Percentiles rank a stretch among this genome's conserved stretches.
phyloP scores from a whole-genome alignment of 2,329 filamentous ascomycete genomes.

The Alternaria triticina region DNA sequence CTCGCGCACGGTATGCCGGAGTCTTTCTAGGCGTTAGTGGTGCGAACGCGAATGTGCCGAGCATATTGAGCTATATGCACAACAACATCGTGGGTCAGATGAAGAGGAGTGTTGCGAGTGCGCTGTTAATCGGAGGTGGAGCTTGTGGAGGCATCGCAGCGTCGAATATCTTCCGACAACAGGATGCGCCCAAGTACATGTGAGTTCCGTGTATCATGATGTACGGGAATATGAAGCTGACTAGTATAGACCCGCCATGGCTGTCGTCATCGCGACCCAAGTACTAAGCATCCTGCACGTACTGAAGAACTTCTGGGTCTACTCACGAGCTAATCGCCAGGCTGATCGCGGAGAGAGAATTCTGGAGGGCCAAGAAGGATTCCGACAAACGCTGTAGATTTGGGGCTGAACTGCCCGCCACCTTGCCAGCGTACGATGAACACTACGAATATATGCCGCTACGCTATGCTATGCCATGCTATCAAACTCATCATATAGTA shows the following conservation, averaged over 20 bases:
- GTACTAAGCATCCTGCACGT: conserved; percentile 18
- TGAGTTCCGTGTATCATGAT: not conserved
- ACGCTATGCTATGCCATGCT: conserved; percentile 15
- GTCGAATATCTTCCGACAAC: conserved; percentile 22
- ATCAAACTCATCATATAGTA: conserved; percentile 9
- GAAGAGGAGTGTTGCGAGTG: conserved; percentile 35
- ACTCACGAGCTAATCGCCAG: conserved; percentile 16
- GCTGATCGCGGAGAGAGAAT: conserved; percentile 24
- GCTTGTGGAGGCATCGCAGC: conserved; percentile 28
- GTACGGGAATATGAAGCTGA: not conserved
- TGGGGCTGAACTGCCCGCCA: not conserved
- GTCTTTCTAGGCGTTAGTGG: conserved; percentile 25
- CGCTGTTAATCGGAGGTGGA: conserved; percentile 26
- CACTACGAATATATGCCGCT: not conserved
- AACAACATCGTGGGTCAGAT: conserved; percentile 34
- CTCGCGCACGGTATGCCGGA: conserved; percentile 24
- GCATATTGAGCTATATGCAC: conserved; percentile 26
- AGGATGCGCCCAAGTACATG: conserved; percentile 28
- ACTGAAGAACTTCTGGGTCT: conserved; percentile 15
- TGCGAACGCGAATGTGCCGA: conserved; percentile 24
- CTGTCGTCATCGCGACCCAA: conserved; percentile 27
- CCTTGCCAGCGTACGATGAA: not conserved
- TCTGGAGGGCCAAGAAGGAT: conserved; percentile 27
- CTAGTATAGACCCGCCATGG: conserved; percentile 9
- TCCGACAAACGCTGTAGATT: conserved; percentile 24